phyloP scores from a whole-genome alignment of 2,329 filamentous ascomycete genomes.

The Xylaria sp. region DNA sequence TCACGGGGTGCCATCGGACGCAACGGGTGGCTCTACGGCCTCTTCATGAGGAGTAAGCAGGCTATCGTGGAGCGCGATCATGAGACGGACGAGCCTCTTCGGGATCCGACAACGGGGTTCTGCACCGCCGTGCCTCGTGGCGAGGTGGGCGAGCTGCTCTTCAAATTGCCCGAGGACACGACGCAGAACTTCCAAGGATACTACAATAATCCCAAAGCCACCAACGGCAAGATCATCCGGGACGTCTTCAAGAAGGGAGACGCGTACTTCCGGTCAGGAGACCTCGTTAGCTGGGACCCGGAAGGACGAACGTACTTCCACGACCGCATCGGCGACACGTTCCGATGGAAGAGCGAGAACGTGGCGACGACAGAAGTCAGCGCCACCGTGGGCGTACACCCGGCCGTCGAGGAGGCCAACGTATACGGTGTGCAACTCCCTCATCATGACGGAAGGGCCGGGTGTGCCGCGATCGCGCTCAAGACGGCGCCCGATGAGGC shows the following conservation, averaged over 20 bases:
- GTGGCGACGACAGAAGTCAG: slow-evolving; percentile 85
- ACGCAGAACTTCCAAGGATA: slow-evolving; percentile 81
- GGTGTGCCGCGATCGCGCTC: slow-evolving; percentile 78
- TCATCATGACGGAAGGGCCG: slow-evolving; percentile 83
- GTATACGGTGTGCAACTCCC: slow-evolving; percentile 86
- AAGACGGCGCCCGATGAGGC: slow-evolving; percentile 55
- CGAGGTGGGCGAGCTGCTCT: slow-evolving; percentile 80
- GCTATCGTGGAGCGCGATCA: slow-evolving; percentile 77
- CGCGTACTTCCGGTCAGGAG: slow-evolving; percentile 85
- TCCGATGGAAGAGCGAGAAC: slow-evolving; percentile 85
- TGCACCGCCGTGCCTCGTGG: slow-evolving; percentile 68
- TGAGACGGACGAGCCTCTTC: slow-evolving; percentile 72
- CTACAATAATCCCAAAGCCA: slow-evolving; percentile 77
- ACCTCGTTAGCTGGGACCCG: slow-evolving; percentile 75
- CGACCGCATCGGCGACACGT: slow-evolving; percentile 82
- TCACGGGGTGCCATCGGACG: slow-evolving; percentile 81
- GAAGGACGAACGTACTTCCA: slow-evolving; percentile 82
- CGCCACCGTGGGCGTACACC: slow-evolving; percentile 75
- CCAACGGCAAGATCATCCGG: slow-evolving; percentile 76
- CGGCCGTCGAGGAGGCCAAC: slow-evolving; percentile 78
- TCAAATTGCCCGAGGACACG: slow-evolving; percentile 73
- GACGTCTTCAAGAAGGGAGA: slow-evolving; percentile 80
- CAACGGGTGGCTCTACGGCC: slow-evolving; percentile 68
- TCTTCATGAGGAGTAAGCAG: slow-evolving; percentile 60
- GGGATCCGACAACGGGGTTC: slow-evolving; percentile 75